phyloP scores from a whole-genome alignment of 495 filamentous ascomycete species.

The Tuber aestivum region DNA sequence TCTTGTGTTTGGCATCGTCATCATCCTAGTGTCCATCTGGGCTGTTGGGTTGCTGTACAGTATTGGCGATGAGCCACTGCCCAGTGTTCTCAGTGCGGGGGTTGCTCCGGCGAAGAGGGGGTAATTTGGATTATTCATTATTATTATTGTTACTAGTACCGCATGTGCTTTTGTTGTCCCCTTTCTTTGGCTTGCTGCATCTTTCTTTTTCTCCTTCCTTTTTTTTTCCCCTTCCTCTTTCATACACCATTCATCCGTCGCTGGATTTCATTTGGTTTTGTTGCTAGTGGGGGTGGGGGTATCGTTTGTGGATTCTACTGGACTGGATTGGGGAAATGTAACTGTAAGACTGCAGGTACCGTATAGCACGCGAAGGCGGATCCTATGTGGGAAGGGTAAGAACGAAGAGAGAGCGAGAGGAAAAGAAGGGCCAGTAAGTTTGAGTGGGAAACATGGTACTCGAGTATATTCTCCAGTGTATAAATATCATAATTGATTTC shows the following conservation, averaged over 20 bases:
- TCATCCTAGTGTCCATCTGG: slow-evolving; percentile 56
- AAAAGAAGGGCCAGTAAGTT: neutral
- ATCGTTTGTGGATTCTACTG: neutral
- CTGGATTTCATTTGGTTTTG: neutral
- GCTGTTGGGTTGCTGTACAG: slow-evolving; percentile 69
- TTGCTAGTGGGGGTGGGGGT: neutral
- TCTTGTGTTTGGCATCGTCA: slow-evolving; percentile 59
- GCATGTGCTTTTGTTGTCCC: slow-evolving; percentile 17
- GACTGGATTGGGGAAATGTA: neutral
- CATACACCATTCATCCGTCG: neutral
- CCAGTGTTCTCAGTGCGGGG: slow-evolving; percentile 80
- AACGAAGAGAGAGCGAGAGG: neutral
- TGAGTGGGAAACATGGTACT: neutral
- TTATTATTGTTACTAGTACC: slow-evolving; percentile 12
- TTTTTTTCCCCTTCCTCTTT: no score
- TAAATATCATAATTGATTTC: neutral
- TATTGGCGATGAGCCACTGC: slow-evolving; percentile 72
- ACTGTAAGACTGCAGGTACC: neutral
- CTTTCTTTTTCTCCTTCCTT: slow-evolving; percentile 10
- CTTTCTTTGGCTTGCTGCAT: slow-evolving; percentile 9
- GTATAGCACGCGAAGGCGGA: neutral
- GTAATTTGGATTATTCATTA: slow-evolving; percentile 17
- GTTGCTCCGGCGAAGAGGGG: slow-evolving; percentile 56
- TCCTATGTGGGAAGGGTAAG: neutral
- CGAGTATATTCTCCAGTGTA: neutral